Percentiles rank a stretch among this genome's conserved stretches.
These are phyloP conservation scores for Caloboletus inedulis DNA, from an alignment of 1,284 basidiomycete species.

Conservation along the genomic window DNA sequence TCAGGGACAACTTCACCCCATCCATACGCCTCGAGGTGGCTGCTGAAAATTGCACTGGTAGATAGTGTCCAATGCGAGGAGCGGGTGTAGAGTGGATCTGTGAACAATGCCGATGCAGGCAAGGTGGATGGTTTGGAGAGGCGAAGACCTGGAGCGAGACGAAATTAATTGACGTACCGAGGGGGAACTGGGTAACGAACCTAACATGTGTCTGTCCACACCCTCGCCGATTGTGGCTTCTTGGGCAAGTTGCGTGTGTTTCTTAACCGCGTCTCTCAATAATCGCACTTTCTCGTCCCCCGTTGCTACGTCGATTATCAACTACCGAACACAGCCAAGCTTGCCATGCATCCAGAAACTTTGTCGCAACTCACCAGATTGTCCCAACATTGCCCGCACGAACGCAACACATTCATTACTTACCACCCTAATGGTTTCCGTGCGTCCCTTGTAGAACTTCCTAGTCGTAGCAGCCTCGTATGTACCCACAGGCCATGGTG, in stretches of 20 bases:
- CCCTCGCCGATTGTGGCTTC: slow-evolving; percentile 72
- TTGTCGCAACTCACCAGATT: slow-evolving; percentile 18
- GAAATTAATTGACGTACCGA: neutral
- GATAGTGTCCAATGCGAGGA: slow-evolving; percentile 73
- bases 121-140: slow-evolving; percentile 61
- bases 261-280: slow-evolving; percentile 66
- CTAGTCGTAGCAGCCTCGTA: slow-evolving; percentile 90
- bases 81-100: slow-evolving; percentile 67
- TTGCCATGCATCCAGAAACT: neutral
- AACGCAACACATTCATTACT: slow-evolving; percentile 71
- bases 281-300: slow-evolving; percentile 50
- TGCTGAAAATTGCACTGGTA: slow-evolving; percentile 86
- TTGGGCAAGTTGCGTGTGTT: slow-evolving; percentile 69
- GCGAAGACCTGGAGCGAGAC: slow-evolving; percentile 54
- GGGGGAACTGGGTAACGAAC: slow-evolving; percentile 37
- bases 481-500: slow-evolving; percentile 53
- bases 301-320: slow-evolving; percentile 17
- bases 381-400: slow-evolving; percentile 69
- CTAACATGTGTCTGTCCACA: slow-evolving; percentile 81
- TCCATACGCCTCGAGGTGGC: slow-evolving; percentile 78
- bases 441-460: slow-evolving; percentile 81
- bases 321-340: neutral
- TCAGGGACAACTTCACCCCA: slow-evolving; percentile 85
- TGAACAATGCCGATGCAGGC: slow-evolving; percentile 62
- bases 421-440: slow-evolving; percentile 84